Evolutionary conservation across 495 filamentous ascomycete genomes (phyloP).

Genomic region (Apiosordaria backusii): DNA sequence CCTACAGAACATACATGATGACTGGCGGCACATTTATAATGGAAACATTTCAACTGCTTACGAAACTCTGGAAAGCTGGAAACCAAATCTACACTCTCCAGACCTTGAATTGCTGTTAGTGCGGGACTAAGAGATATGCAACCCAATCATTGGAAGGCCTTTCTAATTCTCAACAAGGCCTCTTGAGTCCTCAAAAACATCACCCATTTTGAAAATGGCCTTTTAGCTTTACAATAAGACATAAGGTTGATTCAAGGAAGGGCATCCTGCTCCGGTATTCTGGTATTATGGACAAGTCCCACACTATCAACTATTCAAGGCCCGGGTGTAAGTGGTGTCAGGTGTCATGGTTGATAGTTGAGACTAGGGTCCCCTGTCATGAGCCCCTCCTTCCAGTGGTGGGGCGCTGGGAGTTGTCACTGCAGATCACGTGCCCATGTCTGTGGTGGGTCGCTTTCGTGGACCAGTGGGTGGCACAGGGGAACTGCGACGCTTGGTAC

Average conservation of each 20-base stretch:
- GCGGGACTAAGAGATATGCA: neutral
- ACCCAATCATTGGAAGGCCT: neutral
- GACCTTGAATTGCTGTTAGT: neutral
- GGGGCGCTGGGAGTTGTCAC: neutral
- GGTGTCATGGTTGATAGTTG: neutral
- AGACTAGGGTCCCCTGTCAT: neutral
- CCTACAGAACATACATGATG: neutral
- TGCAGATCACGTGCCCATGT: neutral
- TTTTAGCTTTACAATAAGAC: neutral
- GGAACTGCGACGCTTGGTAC: conserved; percentile 12
- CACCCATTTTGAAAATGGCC: neutral
- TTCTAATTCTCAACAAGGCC: too few relatives aligned
- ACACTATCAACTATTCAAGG: neutral
- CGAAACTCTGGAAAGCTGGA: neutral
- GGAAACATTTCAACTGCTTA: neutral
- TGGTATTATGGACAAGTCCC: neutral
- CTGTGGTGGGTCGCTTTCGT: neutral
- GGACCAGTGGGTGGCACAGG: neutral
- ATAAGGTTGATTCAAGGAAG: neutral
- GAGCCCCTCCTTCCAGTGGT: neutral
- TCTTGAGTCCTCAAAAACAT: neutral
- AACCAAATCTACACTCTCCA: too few relatives aligned
- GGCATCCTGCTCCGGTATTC: neutral
- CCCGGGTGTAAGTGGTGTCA: neutral
- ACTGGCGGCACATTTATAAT: neutral